phyloP scores from a whole-genome alignment of 345 rosid species.

The Eucalyptus paniculata region DNA sequence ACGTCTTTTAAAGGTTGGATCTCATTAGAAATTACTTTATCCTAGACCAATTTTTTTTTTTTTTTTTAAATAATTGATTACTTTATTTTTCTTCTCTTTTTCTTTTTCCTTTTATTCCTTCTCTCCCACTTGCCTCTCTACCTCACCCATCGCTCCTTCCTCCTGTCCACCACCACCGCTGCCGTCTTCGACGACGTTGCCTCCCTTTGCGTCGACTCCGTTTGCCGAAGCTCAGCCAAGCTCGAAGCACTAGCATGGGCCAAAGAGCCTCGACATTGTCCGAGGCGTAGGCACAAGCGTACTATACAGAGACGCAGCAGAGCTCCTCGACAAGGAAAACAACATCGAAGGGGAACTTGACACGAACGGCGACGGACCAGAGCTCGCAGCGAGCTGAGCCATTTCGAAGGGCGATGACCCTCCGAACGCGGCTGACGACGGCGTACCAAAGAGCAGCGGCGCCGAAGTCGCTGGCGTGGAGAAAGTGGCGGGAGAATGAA shows the following conservation, averaged over 20 bases:
- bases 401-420: neutral
- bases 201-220: too few relatives aligned
- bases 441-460: neutral
- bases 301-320: neutral
- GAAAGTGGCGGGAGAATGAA: neutral
- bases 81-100: too few relatives aligned
- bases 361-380: neutral
- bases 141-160: too few relatives aligned
- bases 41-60: rapidly evolving
- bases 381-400: neutral
- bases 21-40: too few relatives aligned
- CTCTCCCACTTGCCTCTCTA: too few relatives aligned
- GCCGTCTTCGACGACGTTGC: rapidly evolving
- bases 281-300: too few relatives aligned
- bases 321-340: neutral
- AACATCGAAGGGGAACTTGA: neutral
- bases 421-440: neutral
- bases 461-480: neutral
- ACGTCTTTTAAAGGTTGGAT: too few relatives aligned
- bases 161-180: rapidly evolving
- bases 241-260: too few relatives aligned
- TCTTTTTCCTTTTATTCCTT: too few relatives aligned
- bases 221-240: rapidly evolving
- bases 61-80: too few relatives aligned
- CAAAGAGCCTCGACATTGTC: rapidly evolving